Evolutionary conservation across 257 asterid species (phyloP).

Genomic region (Nicotiana obtusifolia): DNA sequence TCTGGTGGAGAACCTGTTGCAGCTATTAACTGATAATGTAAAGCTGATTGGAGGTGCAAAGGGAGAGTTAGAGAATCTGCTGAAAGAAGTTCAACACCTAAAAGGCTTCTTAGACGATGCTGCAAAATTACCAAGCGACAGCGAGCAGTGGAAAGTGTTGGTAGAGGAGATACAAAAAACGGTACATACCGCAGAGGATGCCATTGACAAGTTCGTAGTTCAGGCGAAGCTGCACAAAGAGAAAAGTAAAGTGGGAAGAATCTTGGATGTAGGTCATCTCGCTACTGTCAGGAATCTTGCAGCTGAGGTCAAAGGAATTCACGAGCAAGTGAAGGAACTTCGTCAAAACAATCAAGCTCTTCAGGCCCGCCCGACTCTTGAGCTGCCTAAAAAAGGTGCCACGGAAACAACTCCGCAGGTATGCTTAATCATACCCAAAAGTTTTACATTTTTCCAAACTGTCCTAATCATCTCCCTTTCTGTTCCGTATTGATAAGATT

Average conservation of each 20-base stretch:
- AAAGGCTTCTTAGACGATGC: background rate
- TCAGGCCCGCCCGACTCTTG: background rate
- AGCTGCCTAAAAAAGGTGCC: background rate
- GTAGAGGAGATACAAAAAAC: background rate
- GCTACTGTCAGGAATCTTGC: background rate
- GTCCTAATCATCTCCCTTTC: too few relatives aligned
- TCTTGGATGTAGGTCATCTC: background rate
- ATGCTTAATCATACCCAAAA: too few relatives aligned
- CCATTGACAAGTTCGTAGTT: background rate
- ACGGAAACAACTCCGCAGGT: too few relatives aligned
- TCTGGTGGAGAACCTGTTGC: background rate
- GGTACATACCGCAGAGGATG: background rate
- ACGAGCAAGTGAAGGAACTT: background rate
- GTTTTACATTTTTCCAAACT: too few relatives aligned
- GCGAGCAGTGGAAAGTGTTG: background rate
- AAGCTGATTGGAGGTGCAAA: background rate
- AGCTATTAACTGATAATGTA: background rate
- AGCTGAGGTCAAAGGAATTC: background rate
- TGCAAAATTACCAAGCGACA: background rate
- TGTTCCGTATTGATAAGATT: too few relatives aligned
- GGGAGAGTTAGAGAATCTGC: background rate
- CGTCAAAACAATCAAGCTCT: background rate
- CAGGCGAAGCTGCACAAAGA: background rate
- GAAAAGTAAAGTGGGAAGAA: background rate
- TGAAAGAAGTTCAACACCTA: background rate